Evolutionary conservation across 2,329 filamentous ascomycete genomes (phyloP).

Genomic region (Bipolaris oryzae): DNA sequence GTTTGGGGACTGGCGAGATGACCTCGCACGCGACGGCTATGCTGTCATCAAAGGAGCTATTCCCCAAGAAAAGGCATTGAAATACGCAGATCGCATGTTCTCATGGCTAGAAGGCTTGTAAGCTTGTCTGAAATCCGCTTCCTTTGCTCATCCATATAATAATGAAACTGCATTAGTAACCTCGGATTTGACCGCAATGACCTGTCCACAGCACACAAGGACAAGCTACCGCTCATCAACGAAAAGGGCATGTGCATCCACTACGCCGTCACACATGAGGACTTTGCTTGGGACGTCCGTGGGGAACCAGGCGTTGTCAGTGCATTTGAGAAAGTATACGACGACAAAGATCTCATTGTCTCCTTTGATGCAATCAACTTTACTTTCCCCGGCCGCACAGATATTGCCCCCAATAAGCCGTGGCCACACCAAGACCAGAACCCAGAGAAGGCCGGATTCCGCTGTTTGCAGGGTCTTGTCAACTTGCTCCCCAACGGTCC

Average conservation of each 20-base stretch:
- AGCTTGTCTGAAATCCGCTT: background rate
- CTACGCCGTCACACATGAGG: slow-evolving; percentile 50
- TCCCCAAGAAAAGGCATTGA: slow-evolving; percentile 48
- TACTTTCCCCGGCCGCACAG: slow-evolving; percentile 38
- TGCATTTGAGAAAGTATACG: slow-evolving; percentile 38
- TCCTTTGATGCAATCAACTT: slow-evolving; percentile 50
- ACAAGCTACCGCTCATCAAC: slow-evolving; percentile 27
- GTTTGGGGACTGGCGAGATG: slow-evolving; percentile 46
- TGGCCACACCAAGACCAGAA: slow-evolving; percentile 48
- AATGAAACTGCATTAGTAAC: slow-evolving; percentile 11
- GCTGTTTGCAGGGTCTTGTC: slow-evolving; percentile 59
- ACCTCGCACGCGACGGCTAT: slow-evolving; percentile 19
- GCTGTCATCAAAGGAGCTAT: slow-evolving; percentile 57
- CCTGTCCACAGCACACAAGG: slow-evolving; percentile 25
- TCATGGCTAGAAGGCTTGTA: slow-evolving; percentile 45
- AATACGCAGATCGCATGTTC: slow-evolving; percentile 41
- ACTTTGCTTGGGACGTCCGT: slow-evolving; percentile 51
- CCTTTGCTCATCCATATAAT: background rate
- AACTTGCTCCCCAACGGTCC: slow-evolving; percentile 51
- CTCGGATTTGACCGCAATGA: slow-evolving; percentile 32
- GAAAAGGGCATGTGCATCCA: slow-evolving; percentile 31
- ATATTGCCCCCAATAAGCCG: slow-evolving; percentile 30
- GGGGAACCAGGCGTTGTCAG: slow-evolving; percentile 48
- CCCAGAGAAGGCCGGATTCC: slow-evolving; percentile 52
- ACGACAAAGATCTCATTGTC: slow-evolving; percentile 45